These are phyloP conservation scores for Scenedesmus sp. DNA, from an alignment of 163 green algal genomes.

Conservation along the genomic window DNA sequence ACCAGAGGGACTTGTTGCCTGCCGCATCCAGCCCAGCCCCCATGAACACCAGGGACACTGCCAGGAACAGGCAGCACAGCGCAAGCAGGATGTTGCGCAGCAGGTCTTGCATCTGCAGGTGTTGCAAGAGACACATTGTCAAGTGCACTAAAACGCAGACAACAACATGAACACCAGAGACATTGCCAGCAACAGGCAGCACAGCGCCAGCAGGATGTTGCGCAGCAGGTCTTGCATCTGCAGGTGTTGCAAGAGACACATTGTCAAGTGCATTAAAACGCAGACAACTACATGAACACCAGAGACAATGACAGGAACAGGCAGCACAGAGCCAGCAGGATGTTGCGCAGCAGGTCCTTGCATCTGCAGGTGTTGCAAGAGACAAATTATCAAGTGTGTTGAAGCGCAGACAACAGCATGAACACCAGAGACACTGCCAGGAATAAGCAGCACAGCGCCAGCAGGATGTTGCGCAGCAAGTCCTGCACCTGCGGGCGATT, in stretches of 20 bases:
- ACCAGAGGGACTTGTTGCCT: not conserved
- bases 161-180: not conserved
- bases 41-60: not conserved
- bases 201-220: conserved; percentile 9
- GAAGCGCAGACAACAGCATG: too few relatives aligned
- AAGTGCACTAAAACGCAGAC: too few relatives aligned
- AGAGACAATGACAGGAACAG: too few relatives aligned
- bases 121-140: not conserved
- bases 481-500: not conserved
- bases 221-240: not conserved
- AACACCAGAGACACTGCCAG: too few relatives aligned
- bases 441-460: too few relatives aligned
- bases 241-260: not conserved
- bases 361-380: not conserved
- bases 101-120: not conserved
- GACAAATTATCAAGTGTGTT: not conserved
- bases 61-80: not conserved
- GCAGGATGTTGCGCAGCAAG: not conserved
- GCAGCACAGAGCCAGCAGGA: too few relatives aligned
- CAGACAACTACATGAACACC: too few relatives aligned
- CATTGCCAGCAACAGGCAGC: not conserved
- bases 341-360: not conserved
- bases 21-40: not conserved
- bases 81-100: conserved; percentile 16
- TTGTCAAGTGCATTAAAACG: not conserved